These are phyloP conservation scores for Brassica juncea DNA, from an alignment of 345 rosid genomes.

Conservation along the genomic window DNA sequence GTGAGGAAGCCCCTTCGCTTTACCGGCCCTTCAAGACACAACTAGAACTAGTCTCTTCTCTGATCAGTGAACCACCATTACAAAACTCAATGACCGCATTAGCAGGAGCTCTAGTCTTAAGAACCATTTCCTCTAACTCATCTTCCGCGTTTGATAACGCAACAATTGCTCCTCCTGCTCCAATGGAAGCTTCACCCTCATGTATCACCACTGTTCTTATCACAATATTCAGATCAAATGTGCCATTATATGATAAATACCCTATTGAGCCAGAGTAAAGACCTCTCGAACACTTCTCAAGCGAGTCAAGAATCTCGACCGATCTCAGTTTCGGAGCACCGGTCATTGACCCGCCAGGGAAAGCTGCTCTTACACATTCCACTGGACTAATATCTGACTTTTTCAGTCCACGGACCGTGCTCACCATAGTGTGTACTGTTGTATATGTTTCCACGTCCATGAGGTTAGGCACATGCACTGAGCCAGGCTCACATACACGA, in stretches of 20 bases:
- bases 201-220: slow-evolving; percentile 86
- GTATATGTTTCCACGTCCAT: slow-evolving; percentile 98
- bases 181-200: slow-evolving; percentile 82
- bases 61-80: slow-evolving; percentile 8
- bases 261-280: slow-evolving; percentile 94
- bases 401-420: slow-evolving; percentile 76
- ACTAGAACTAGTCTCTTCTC: slow-evolving; percentile 12
- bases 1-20: background rate
- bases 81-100: slow-evolving; percentile 65
- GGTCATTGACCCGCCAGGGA: slow-evolving; percentile 97
- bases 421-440: slow-evolving; percentile 97
- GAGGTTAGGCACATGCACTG: slow-evolving; percentile 85
- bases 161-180: slow-evolving; percentile 91
- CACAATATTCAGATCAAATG: slow-evolving; percentile 90
- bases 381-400: slow-evolving; percentile 57
- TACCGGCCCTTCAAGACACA: background rate
- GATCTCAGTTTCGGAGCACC: slow-evolving; percentile 98
- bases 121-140: slow-evolving; percentile 87
- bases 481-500: slow-evolving; percentile 84
- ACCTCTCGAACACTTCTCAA: slow-evolving; percentile 79
- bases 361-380: slow-evolving; percentile 81
- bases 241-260: slow-evolving; percentile 77
- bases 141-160: slow-evolving; percentile 81
- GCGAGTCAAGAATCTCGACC: slow-evolving; percentile 76
- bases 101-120: slow-evolving; percentile 77